Conservation (phyloP, 768 basidiomycete species). For the Tylopilus subfusipes region DNA sequence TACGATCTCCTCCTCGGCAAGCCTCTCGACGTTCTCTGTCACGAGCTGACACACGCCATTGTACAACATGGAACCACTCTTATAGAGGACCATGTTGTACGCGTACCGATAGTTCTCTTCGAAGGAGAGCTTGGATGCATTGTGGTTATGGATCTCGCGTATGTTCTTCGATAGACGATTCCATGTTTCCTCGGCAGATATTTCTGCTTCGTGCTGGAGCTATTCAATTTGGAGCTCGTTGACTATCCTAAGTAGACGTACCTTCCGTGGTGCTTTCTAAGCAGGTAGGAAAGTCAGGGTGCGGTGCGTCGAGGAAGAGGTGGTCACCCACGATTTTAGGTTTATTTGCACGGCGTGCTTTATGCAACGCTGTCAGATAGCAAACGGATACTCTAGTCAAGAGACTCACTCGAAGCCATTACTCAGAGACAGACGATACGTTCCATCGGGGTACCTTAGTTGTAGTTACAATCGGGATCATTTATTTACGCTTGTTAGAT, state of each 20-base stretch:
- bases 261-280: conserved; percentile 48
- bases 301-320: conserved; percentile 16
- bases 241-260: conserved; percentile 21
- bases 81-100: conserved; percentile 90
- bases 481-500: conserved; percentile 34
- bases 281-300: conserved; percentile 16
- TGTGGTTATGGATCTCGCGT: conserved; percentile 91
- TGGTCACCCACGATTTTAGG: conserved; percentile 40
- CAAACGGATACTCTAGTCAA: background rate
- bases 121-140: conserved; percentile 82
- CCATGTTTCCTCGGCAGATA: conserved; percentile 86
- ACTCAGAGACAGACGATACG: conserved; percentile 10
- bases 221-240: background rate
- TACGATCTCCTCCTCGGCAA: conserved; percentile 72
- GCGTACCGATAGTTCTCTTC: conserved; percentile 94
- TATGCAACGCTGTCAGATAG: conserved; percentile 11
- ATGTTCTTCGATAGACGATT: conserved; percentile 77
- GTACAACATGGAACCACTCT: conserved; percentile 82
- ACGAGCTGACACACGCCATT: conserved; percentile 79
- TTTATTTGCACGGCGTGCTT: conserved; percentile 34
- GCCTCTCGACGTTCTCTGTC: conserved; percentile 73
- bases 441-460: conserved; percentile 12
- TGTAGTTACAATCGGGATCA: conserved; percentile 12
- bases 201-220: conserved; percentile 64
- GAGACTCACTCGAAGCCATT: conserved; percentile 31